Evolutionary conservation across 1,284 basidiomycete species (phyloP).

Genomic region (Apiotrichum gamsii): DNA sequence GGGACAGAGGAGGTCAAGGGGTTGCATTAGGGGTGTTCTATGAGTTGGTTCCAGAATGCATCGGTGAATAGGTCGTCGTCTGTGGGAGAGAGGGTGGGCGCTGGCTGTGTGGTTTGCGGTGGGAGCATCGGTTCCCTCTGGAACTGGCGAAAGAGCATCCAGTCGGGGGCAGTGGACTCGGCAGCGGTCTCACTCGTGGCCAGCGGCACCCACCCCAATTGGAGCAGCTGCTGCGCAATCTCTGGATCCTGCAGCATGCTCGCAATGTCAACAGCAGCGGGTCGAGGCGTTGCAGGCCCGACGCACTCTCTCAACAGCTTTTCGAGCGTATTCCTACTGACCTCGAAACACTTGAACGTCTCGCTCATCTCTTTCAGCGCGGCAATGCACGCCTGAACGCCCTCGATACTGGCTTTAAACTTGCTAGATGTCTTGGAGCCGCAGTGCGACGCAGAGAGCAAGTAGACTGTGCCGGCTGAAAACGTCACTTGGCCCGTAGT

Average conservation of each 20-base stretch:
- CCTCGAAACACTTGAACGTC: constrained; percentile 11
- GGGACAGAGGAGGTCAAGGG: constrained; percentile 2
- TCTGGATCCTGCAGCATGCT: constrained; percentile 15
- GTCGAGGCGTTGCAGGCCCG: neutral
- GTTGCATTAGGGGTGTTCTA: too few relatives aligned
- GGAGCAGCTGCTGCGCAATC: constrained; percentile 13
- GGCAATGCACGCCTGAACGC: constrained; percentile 16
- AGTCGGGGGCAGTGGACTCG: too few relatives aligned
- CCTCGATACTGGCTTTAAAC: constrained; percentile 11
- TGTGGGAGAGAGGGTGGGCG: too few relatives aligned
- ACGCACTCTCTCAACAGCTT: constrained; percentile 10
- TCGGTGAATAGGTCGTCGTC: too few relatives aligned
- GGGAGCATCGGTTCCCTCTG: too few relatives aligned
- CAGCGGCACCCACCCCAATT: constrained; percentile 20
- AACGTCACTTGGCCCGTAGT: constrained; percentile 30
- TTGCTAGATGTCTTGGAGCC: constrained; percentile 11
- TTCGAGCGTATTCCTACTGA: constrained; percentile 6
- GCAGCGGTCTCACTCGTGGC: too few relatives aligned
- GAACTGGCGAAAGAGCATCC: too few relatives aligned
- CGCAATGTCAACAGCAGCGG: neutral
- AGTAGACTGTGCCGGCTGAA: constrained; percentile 28
- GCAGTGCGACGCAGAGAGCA: constrained; percentile 25
- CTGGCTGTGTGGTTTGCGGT: too few relatives aligned
- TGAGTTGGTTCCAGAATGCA: too few relatives aligned
- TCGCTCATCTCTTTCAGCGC: constrained; percentile 20